These are phyloP conservation scores for Thuja plicata DNA, from an alignment of 83 land plant species.

Conservation along the genomic window DNA sequence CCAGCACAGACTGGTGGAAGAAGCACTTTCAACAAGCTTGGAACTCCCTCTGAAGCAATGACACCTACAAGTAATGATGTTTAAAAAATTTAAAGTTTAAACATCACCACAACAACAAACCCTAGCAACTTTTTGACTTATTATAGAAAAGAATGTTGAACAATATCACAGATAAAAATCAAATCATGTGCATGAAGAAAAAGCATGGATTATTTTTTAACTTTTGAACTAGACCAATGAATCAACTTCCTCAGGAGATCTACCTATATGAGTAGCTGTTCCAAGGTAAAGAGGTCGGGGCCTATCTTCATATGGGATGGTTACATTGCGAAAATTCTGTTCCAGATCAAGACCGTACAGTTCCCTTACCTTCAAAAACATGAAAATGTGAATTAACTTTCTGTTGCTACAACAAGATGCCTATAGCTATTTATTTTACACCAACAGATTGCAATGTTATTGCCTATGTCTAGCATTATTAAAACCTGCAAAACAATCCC, in stretches of 20 bases:
- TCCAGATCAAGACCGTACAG: constrained; percentile 69
- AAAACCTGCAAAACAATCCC: neutral
- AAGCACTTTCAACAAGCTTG: constrained; percentile 77
- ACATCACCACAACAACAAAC: neutral
- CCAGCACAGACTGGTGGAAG: constrained; percentile 72
- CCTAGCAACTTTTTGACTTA: neutral
- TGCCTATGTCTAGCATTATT: neutral
- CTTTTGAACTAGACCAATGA: neutral
- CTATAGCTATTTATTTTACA: neutral
- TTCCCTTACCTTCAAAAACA: constrained; percentile 61
- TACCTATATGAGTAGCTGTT: constrained; percentile 91
- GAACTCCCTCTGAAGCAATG: constrained; percentile 82
- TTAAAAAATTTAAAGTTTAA: neutral
- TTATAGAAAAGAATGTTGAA: neutral
- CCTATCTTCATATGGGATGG: constrained; percentile 50
- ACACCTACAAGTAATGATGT: constrained; percentile 41
- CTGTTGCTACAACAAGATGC: neutral
- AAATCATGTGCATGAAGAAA: neutral
- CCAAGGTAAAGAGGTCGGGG: constrained; percentile 81
- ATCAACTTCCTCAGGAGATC: neutral
- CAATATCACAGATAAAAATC: neutral
- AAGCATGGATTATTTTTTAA: neutral
- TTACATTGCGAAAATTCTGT: constrained; percentile 67
- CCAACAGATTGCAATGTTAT: neutral
- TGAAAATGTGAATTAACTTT: neutral